Percentiles rank a stretch among this genome's conserved stretches.
Conservation (phyloP, 2,329 filamentous ascomycete genomes). For the Magnaporthiopsis rhizophila region DNA sequence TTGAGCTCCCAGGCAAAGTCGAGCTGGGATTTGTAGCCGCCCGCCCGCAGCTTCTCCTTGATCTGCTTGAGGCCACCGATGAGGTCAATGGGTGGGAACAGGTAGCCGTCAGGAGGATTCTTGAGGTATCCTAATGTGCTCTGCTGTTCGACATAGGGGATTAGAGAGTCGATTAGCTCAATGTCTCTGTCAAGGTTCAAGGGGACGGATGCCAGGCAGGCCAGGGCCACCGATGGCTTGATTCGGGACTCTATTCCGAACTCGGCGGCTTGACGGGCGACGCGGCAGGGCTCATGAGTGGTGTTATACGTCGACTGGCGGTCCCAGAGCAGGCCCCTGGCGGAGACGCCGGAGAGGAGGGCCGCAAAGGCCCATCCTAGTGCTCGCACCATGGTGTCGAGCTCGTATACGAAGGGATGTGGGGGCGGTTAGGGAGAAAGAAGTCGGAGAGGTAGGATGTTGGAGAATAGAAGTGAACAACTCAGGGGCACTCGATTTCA, state of each 20-base stretch:
- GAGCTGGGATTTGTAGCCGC: conserved; percentile 27
- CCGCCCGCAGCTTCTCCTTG: conserved; percentile 23
- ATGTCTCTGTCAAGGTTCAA: conserved; percentile 34
- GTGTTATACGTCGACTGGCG: conserved; percentile 4
- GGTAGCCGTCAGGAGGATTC: conserved; percentile 29
- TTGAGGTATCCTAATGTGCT: conserved; percentile 32
- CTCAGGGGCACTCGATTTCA: background rate
- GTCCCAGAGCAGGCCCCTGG: background rate
- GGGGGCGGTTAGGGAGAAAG: background rate
- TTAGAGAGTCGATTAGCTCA: conserved; percentile 34
- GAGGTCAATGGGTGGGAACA: conserved; percentile 29
- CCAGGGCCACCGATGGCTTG: conserved; percentile 20
- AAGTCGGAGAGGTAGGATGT: background rate
- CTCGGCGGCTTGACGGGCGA: background rate
- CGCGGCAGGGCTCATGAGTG: conserved; percentile 11
- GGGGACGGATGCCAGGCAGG: conserved; percentile 35
- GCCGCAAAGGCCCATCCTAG: background rate
- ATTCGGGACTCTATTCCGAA: background rate
- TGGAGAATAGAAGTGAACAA: background rate
- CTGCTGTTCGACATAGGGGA: conserved; percentile 35
- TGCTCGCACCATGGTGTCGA: background rate
- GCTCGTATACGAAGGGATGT: background rate
- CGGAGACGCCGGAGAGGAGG: background rate
- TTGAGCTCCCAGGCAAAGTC: conserved; percentile 28
- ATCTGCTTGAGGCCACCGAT: conserved; percentile 20